Evolutionary conservation across 768 basidiomycete species (phyloP).

Genomic region (Boletales sp.): DNA sequence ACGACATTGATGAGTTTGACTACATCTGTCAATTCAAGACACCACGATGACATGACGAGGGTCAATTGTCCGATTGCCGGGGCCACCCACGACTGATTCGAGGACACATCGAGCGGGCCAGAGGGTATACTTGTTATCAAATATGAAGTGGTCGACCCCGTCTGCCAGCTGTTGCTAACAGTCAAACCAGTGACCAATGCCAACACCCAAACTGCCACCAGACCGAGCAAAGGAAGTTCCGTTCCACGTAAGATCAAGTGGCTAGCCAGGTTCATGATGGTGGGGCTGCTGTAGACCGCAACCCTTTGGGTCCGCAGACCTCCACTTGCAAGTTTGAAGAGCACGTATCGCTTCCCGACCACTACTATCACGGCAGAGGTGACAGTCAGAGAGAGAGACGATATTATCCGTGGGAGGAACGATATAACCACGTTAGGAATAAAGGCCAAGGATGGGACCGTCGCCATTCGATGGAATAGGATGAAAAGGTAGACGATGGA

Average conservation of each 20-base stretch:
- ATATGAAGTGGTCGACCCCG: neutral
- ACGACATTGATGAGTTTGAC: too few species aligned
- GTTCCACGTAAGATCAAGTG: slow-evolving; percentile 2
- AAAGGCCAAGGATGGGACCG: too few species aligned
- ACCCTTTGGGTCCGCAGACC: slow-evolving; percentile 12
- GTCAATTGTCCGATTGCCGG: slow-evolving; percentile 1
- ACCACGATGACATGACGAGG: too few species aligned
- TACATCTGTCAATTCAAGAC: too few species aligned
- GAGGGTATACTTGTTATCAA: neutral
- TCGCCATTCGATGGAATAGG: neutral
- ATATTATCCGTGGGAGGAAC: slow-evolving; percentile 6
- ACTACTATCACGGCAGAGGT: slow-evolving; percentile 17
- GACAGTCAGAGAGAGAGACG: slow-evolving; percentile 10
- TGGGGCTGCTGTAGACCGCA: slow-evolving; percentile 7
- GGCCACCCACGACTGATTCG: neutral
- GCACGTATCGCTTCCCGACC: slow-evolving; percentile 13
- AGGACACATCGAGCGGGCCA: slow-evolving; percentile 3
- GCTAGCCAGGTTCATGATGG: slow-evolving; percentile 9
- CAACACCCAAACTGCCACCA: slow-evolving; percentile 11
- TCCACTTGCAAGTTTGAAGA: slow-evolving; percentile 8
- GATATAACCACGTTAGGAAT: neutral
- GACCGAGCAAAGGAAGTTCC: slow-evolving; percentile 8
- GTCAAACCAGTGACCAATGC: slow-evolving; percentile 13
- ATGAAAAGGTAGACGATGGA: slow-evolving; percentile 8
- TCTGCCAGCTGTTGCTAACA: slow-evolving; percentile 5